Conservation (phyloP, 306 rosid genomes). For the Trifolium fragiferum region DNA sequence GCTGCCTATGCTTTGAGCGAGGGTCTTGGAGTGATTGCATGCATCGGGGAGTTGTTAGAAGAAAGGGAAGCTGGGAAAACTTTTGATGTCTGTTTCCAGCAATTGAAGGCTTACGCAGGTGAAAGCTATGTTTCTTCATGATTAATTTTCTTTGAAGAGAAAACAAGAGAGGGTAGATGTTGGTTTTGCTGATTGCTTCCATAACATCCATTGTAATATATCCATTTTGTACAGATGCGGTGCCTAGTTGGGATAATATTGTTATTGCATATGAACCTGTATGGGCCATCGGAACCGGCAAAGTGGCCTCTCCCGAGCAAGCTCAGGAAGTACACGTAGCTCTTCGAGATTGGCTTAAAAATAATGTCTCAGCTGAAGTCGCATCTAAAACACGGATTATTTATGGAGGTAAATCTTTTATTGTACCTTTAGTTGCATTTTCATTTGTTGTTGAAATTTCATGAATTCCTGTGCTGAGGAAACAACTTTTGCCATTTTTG, state of each 20-base stretch:
- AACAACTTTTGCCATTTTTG: neutral
- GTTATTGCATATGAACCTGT: slow-evolving; percentile 99
- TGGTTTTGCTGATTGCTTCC: slow-evolving; percentile 25
- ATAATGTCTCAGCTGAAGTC: slow-evolving; percentile 80
- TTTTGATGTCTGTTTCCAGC: slow-evolving; percentile 80
- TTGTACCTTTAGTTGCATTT: slow-evolving; percentile 35
- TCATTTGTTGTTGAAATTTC: slow-evolving; percentile 20
- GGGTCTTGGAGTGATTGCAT: slow-evolving; percentile 97
- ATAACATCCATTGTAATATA: slow-evolving; percentile 13
- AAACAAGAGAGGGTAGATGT: neutral
- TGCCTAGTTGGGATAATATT: slow-evolving; percentile 90
- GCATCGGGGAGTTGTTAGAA: slow-evolving; percentile 89
- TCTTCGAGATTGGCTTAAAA: slow-evolving; percentile 89
- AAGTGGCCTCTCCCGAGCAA: slow-evolving; percentile 94
- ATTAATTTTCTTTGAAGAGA: slow-evolving; percentile 21
- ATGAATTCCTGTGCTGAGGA: neutral
- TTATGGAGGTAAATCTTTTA: slow-evolving; percentile 78
- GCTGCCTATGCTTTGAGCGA: slow-evolving; percentile 94
- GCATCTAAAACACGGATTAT: slow-evolving; percentile 94
- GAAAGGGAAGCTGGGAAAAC: slow-evolving; percentile 98
- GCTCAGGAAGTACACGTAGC: slow-evolving; percentile 99
- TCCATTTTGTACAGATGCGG: slow-evolving; percentile 66
- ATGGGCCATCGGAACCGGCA: slow-evolving; percentile 99
- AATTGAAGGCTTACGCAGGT: slow-evolving; percentile 92
- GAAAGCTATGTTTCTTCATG: slow-evolving; percentile 35